Base-by-base conservation (phyloP, 805 yeast species). In the Saccharomycopsis microspora region DNA sequence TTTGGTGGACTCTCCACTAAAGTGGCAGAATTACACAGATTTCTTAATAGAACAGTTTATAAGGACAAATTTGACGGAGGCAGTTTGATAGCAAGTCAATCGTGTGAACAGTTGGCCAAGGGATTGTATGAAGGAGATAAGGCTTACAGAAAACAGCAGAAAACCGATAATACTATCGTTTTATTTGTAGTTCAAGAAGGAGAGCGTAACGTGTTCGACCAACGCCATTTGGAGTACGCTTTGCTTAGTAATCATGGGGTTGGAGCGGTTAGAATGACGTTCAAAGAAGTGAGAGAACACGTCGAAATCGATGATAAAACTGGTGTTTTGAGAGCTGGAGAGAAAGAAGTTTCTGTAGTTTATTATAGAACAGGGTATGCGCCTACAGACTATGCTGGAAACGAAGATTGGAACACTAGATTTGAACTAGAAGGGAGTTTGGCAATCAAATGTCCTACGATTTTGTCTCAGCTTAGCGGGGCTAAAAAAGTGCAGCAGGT, bases 401-500 rank as follows among this genome's bases (percentile, higher is more conserved):
- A 77, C 28, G 63, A 61, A 29, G 78, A 85, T 35, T 93, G 98
- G 98, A 74, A 72, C 9, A 82, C 85, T 7, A 74, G 99, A 58
- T 67, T 76, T 30, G 58, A 67, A 28, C 68, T 93, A 47, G 99
- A 93, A 60, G 70, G 75, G 5, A 74, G 89, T 7, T 62, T 69
- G 45, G 95, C 97, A 1, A 82, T 93, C 52, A 89, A 93, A 63
- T 90, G 96, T 53, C 99, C 99, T 2, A 80, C 93, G 3, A 67
- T 90, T 32, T 66, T 86, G 51, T 86, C 95, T 1, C 99, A 93
- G 64, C 69, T 93, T 49, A 77, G 95, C 28, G 99, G 99, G 1
- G 80, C 95, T 19, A 93, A 93, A 60, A 93, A 93, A 63, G 74
- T 93, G 45, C 99, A 93, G 66, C 98, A 93, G 62, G 67, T 88